Evolutionary conservation across 768 basidiomycete genomes (phyloP).

Genomic region (Pluteus cervinus): DNA sequence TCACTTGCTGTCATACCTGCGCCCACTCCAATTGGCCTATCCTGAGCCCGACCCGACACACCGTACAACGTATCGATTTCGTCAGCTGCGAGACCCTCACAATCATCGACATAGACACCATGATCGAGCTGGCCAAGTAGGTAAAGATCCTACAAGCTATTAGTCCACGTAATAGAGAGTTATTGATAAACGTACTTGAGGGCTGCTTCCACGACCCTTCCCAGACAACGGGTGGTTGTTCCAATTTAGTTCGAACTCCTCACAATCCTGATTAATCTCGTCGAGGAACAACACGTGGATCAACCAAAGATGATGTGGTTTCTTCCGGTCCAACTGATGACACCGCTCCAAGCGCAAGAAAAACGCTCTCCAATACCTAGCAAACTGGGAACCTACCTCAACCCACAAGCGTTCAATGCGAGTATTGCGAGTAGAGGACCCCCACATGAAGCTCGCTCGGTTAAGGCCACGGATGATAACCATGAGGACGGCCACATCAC

Average conservation of each 20-base stretch:
- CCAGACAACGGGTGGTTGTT: conserved; percentile 31
- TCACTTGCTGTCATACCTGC: too few relatives aligned
- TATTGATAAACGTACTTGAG: conserved; percentile 9
- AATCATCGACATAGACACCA: too few relatives aligned
- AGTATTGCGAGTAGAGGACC: conserved; percentile 33
- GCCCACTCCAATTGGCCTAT: too few relatives aligned
- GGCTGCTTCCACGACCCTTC: conserved; percentile 3
- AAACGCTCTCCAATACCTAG: conserved; percentile 32
- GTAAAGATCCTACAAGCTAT: too few relatives aligned
- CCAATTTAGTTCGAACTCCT: conserved; percentile 27
- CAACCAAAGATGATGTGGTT: conserved; percentile 35
- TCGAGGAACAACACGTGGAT: conserved; percentile 34
- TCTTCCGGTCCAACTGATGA: conserved; percentile 24
- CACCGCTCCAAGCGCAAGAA: conserved; percentile 27
- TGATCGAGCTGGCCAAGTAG: too few relatives aligned
- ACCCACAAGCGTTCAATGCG: conserved; percentile 40
- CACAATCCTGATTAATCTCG: conserved; percentile 29
- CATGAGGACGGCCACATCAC: conserved; percentile 19
- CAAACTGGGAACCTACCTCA: conserved; percentile 35
- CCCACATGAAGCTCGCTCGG: conserved; percentile 28
- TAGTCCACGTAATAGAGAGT: too few relatives aligned
- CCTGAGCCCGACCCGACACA: too few relatives aligned
- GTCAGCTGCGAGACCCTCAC: too few relatives aligned
- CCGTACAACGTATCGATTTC: too few relatives aligned
- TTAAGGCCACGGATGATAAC: conserved; percentile 14